Base-by-base conservation (phyloP, 345 rosid species). In the Murraya paniculata region DNA sequence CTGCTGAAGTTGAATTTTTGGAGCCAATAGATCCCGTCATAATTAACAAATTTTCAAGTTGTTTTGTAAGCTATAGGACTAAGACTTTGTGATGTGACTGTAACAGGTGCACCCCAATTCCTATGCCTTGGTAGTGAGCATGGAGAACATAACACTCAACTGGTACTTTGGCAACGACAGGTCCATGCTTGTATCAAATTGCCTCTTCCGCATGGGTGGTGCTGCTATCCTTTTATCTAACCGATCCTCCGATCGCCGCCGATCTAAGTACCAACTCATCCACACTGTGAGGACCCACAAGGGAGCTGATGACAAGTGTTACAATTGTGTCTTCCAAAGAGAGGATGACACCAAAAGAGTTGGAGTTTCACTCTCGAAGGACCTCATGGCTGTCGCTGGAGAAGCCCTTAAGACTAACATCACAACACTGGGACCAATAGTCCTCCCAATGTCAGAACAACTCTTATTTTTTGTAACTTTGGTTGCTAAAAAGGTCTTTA, bases 281-380 rank as follows among this genome's bases (percentile, higher is more conserved):
- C 98, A 95, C 89, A 95, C 98, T 8, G 94, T 95, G 0, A 97
- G 98, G 1, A 95, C 98, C 35, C 95, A 95, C 87, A 95, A 90
- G 79, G 98, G 98, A 2, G 93, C 98, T 0, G 98, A 91, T 2
- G 94, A 95, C 74, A 89, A 82, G 21, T 91, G 91, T 59, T 95
- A 85, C 71, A 82, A 79, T 11, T 93, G 98, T 19, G 95, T 91
- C 10, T 91, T 90, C 90, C 98, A 95, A 79, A 85, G 82, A 48
- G 98, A 95, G 77, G 98, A 95, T 35, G 86, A 87, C 74, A 81
- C 78, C 61, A 86, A 77, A 50, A 83, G 80, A 69, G 61, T 91
- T 21, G 98, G 98, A 7, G 95, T 93, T 33, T 87, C 98, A 0
- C 93, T 95, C 30, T 95, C 98, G 0, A 95, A 95, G 80, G 94